Conservation (phyloP, 1,139 yeast genomes). For the Yamadazyma conglobata region DNA sequence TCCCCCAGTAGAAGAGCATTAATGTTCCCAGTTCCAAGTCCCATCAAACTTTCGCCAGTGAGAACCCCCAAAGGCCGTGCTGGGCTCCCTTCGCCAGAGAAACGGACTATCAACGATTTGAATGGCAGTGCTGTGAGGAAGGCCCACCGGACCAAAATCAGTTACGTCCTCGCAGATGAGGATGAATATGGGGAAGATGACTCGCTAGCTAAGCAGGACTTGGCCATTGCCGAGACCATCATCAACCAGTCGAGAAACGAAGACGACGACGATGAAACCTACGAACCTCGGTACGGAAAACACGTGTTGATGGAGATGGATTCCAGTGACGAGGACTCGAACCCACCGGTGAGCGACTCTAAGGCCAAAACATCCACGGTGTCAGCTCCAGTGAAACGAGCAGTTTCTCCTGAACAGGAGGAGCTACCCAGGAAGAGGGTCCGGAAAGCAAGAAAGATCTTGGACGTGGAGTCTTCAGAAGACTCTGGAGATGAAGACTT, state of each 20-base stretch:
- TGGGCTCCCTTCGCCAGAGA: conserved; percentile 44
- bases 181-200: conserved; percentile 27
- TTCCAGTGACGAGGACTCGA: conserved; percentile 11
- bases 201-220: conserved; percentile 32
- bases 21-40: conserved; percentile 11
- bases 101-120: conserved; percentile 36
- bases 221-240: conserved; percentile 43
- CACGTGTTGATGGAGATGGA: conserved; percentile 34
- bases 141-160: conserved; percentile 35
- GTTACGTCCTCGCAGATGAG: conserved; percentile 35
- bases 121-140: conserved; percentile 51
- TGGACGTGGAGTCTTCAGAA: background rate
- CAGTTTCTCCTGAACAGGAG: conserved; percentile 5
- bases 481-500: conserved; percentile 1
- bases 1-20: conserved; percentile 26
- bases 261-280: conserved; percentile 1
- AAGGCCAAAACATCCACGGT: background rate
- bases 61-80: conserved; percentile 44
- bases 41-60: conserved; percentile 23
- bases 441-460: conserved; percentile 3
- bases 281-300: conserved; percentile 21
- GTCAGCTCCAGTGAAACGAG: background rate
- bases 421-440: conserved; percentile 1
- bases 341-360: background rate
- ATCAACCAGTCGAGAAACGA: conserved; percentile 22